Evolutionary conservation across 306 rosid species (phyloP).

Genomic region (Prunus fruticosa): DNA sequence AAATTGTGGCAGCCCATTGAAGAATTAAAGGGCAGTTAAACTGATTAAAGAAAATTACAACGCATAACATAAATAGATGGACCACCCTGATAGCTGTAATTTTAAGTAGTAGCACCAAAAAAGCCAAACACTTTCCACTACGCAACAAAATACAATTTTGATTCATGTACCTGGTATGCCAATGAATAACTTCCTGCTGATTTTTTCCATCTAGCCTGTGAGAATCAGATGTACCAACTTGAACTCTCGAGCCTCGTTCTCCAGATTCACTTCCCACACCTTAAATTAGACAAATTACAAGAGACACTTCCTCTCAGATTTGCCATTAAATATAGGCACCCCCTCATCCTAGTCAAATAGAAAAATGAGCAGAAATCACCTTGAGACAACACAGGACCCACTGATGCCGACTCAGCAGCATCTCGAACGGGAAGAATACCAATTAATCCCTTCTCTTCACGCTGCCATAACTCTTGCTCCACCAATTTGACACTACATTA

Average conservation of each 20-base stretch:
- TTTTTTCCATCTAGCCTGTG: slow-evolving; percentile 63
- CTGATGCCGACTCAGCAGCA: slow-evolving; percentile 62
- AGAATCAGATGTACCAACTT: slow-evolving; percentile 62
- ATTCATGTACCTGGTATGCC: slow-evolving; percentile 76
- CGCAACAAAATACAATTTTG: background rate
- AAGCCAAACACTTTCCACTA: background rate
- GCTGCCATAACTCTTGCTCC: slow-evolving; percentile 99
- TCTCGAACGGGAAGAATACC: slow-evolving; percentile 93
- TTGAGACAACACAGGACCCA: slow-evolving; percentile 57
- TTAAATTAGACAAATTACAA: slow-evolving; percentile 14
- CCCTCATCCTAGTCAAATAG: background rate
- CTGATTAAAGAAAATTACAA: background rate
- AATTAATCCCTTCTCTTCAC: slow-evolving; percentile 95
- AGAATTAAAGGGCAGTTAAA: background rate
- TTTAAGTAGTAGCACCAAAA: background rate
- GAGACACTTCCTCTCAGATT: background rate
- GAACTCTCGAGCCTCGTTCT: slow-evolving; percentile 63
- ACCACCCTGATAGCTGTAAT: background rate
- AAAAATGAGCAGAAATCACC: slow-evolving; percentile 34
- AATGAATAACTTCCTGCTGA: slow-evolving; percentile 79
- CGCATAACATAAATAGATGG: background rate
- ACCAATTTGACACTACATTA: slow-evolving; percentile 82
- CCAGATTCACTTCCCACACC: slow-evolving; percentile 61
- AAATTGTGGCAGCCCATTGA: background rate
- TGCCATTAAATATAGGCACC: background rate